Evolutionary conservation across 805 yeast species (phyloP), one percentile per base, ranked within the genome.

Genomic region (Candida gorgasii): DNA sequence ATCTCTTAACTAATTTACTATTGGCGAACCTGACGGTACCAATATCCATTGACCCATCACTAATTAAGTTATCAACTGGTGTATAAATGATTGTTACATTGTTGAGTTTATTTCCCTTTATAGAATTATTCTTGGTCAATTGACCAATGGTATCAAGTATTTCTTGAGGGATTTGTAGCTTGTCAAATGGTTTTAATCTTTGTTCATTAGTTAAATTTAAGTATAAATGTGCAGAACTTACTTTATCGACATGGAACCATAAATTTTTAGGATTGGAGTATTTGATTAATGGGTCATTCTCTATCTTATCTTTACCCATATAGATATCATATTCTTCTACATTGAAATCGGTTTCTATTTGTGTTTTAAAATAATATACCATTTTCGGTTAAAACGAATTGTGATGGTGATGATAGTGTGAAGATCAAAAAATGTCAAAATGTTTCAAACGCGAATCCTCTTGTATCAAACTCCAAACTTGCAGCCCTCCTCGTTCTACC

Each of bases 231-330:
- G 90, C 93, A 33, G 89, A 81, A 3, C 89, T 82, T 36, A 79
- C 68, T 49, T 82, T 83, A 50, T 84, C 90, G 6, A 84, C 89
- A 59, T 86, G 95, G 55, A 87, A 86, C 92, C 95, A 86, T 3
- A 84, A 65, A 57, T 85, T 82, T 44, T 76, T 76, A 18, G 79
- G 80, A 47, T 76, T 74, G 0, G 90, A 86, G 51, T 78, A 75
- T 55, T 79, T 80, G 43, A 86, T 63, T 27, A 67, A 50, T 9
- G 69, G 72, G 40, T 69, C 74, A 48, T 68, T 86, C 62, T 87
- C 95, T 40, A 72, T 69, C 59, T 84, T 85, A 58, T 87, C 86
- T 53, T 75, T 80, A 3, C 95, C 95, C 81, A 84, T 80, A 51
- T 79, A 83, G 5, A 83, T 58, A 19, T 55, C 50, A 29, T 72